A percentile compares a stretch with the other conserved stretches of the same genome.
Evolutionary conservation across 2,329 filamentous ascomycete species (phyloP).

Genomic region (Purpureocillium takamizusanense): DNA sequence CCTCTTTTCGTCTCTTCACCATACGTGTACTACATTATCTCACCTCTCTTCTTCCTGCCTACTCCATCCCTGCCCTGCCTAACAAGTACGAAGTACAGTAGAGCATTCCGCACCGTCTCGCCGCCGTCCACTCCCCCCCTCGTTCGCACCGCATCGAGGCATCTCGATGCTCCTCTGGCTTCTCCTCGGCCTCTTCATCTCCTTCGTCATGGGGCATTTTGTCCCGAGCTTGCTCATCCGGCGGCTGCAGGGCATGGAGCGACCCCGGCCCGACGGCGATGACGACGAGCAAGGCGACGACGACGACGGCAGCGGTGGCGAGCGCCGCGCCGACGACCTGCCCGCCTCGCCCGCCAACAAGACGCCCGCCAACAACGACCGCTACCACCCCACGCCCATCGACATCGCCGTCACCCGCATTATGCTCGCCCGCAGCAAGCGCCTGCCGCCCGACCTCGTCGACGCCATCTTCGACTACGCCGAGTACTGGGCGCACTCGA

Average conservation of each 20-base stretch:
- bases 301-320: background rate
- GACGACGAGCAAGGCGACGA: no score
- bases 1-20: no score
- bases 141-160: background rate
- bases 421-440: constrained; percentile 32
- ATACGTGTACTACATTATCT: no score
- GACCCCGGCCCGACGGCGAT: no score
- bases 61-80: no score
- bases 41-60: no score
- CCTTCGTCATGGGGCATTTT: constrained; percentile 17
- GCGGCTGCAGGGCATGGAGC: constrained; percentile 6
- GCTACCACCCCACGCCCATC: constrained; percentile 27
- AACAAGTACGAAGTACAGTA: no score
- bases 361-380: constrained; percentile 2
- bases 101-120: background rate
- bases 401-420: constrained; percentile 42
- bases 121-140: background rate
- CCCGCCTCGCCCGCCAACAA: constrained; percentile 1
- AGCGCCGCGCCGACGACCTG: background rate
- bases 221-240: constrained; percentile 13
- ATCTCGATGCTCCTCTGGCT: constrained; percentile 6
- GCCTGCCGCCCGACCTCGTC: constrained; percentile 45
- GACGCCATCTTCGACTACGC: constrained; percentile 48
- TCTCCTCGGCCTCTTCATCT: constrained; percentile 4
- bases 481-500: constrained; percentile 52